Base-by-base conservation (phyloP, 257 asterid genomes). In the Nicotiana paniculata region DNA sequence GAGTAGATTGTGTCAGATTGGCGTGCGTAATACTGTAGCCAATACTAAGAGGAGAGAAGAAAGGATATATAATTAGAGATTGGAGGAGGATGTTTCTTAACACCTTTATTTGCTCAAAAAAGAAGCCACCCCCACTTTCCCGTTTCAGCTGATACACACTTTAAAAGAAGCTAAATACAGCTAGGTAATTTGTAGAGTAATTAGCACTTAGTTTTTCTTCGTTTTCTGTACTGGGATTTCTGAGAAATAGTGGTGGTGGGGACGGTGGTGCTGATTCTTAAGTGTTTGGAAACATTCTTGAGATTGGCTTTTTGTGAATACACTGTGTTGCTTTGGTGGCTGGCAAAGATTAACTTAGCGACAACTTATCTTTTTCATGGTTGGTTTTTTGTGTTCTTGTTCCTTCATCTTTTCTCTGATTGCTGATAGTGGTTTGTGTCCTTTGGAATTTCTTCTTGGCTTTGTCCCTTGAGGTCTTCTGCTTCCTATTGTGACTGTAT, bases 271-370 rank as follows among this genome's bases (percentile, higher is more conserved):
- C 93, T 87, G 91, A 87, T 88, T 89, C 91, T 86, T 81, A 89
- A 86, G 89, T 81, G 89, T 78, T 80, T 79, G 90, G 85, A 92
- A 90, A 90, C 96, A 89, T 88, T 90, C 90, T 43, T 84, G 87
- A 83, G 89, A 85, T 91, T 91, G 92, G 91, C 90, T 67, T 91
- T 92, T 91, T 88, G 90, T 70, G 93, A 88, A 79, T 88, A 91
- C 96, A 91, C 84, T 64, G 92, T 91, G 96, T 92, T 90, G 84
- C 89, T 33, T 83, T 90, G 90, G 97, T 92, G 98, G 94, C 92
- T 88, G 81, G 84, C 97, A 89, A 88, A 89, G 89, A 86, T 53
- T 53, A 9, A 57, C n/a, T 88, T 91, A 83, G 83, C 83, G 90
- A 90, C 93, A 87, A 87, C 90, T 89, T 92, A 86, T 88, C 92